Conservation (phyloP, 306 rosid genomes). For the Castanea sativa region DNA sequence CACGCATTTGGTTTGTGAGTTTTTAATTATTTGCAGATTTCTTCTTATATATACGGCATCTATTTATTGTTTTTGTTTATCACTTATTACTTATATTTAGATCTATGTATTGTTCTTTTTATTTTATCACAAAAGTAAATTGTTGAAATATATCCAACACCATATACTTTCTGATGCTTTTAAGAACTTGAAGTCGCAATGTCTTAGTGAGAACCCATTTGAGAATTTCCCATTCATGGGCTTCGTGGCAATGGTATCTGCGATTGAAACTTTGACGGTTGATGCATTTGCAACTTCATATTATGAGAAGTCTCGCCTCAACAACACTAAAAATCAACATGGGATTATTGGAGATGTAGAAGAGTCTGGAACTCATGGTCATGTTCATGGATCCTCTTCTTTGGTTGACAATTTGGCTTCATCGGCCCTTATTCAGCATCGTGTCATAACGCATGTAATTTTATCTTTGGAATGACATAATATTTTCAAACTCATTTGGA, state of each 20-base stretch:
- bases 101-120: too few species aligned
- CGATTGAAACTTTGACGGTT: constrained; percentile 69
- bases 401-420: not conserved
- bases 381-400: constrained; percentile 47
- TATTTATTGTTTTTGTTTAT: too few species aligned
- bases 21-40: too few species aligned
- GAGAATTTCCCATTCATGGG: constrained; percentile 69
- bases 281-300: constrained; percentile 74
- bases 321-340: not conserved
- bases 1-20: too few species aligned
- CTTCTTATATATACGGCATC: too few species aligned
- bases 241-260: constrained; percentile 70
- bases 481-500: too few species aligned
- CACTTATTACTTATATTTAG: too few species aligned
- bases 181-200: constrained; percentile 34
- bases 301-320: constrained; percentile 24
- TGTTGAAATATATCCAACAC: too few species aligned
- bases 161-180: constrained; percentile 64
- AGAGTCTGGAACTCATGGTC: constrained; percentile 39
- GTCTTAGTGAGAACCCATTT: constrained; percentile 50
- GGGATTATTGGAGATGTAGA: constrained; percentile 24
- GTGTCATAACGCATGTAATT: constrained; percentile 67
- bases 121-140: too few species aligned
- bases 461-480: too few species aligned
- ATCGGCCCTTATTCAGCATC: constrained; percentile 53